Percentiles rank a stretch among this genome's conserved stretches.
Evolutionary conservation across 2,329 filamentous ascomycete species (phyloP).

Genomic region (Ceratocystis cubensis): DNA sequence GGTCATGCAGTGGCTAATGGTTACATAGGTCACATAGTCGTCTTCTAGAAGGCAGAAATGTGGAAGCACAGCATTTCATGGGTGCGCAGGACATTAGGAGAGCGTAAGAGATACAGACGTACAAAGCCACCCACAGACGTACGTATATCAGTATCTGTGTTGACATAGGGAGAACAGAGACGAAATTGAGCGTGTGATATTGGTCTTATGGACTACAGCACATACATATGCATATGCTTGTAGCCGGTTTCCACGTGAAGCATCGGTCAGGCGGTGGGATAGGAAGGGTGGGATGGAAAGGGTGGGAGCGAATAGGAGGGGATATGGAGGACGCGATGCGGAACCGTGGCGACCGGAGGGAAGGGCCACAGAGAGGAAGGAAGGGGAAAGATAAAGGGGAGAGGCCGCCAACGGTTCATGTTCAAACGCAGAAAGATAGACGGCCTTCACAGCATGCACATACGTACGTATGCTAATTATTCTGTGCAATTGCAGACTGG

Average conservation of each 20-base stretch:
- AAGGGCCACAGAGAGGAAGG: background rate
- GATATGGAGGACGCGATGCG: background rate
- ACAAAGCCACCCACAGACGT: background rate
- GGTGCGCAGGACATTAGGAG: background rate
- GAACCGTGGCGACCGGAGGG: background rate
- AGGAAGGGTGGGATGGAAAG: background rate
- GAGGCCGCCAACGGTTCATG: background rate
- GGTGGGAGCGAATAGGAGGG: background rate
- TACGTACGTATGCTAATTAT: too few species aligned
- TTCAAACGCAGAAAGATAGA: too few species aligned
- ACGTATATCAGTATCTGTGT: background rate
- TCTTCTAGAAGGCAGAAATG: background rate
- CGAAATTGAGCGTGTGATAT: background rate
- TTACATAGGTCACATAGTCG: background rate
- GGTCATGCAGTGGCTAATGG: background rate
- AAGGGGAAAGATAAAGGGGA: background rate
- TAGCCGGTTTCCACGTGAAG: background rate
- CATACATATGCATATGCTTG: slow-evolving; percentile 30
- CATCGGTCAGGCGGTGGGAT: too few species aligned
- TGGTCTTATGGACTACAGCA: slow-evolving; percentile 31
- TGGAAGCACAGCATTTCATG: background rate
- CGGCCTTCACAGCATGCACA: too few species aligned
- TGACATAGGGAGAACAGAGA: background rate
- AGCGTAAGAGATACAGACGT: background rate
- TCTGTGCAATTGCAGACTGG: too few species aligned